phyloP scores from a whole-genome alignment of 73 alveolate species.

The Tetrahymena malaccensis region DNA sequence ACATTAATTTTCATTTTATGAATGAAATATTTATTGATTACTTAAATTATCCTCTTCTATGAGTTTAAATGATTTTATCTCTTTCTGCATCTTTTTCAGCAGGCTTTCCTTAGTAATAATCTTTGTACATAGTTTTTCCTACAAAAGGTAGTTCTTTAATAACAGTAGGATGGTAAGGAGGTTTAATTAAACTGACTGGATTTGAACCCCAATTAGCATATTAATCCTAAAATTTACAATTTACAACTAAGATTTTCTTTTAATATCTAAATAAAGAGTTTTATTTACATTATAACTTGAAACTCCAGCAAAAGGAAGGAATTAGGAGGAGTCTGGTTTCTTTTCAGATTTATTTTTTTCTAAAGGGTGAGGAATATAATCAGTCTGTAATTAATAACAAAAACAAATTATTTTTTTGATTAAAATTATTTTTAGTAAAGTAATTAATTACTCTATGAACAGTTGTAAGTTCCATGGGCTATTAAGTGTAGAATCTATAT shows the following conservation, averaged over 20 bases:
- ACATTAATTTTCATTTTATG: background rate
- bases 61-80: background rate
- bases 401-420: background rate
- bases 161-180: background rate
- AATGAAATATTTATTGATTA: background rate
- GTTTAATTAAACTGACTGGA: background rate
- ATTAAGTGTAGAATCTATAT: background rate
- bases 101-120: background rate
- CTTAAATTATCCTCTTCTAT: background rate
- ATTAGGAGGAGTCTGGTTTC: background rate
- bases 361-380: background rate
- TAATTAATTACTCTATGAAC: background rate
- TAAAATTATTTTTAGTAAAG: background rate
- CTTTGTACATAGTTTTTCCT: background rate
- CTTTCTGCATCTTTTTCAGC: background rate
- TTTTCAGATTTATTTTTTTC: background rate
- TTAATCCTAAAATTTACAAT: background rate
- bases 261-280: background rate
- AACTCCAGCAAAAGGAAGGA: background rate
- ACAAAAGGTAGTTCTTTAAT: background rate
- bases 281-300: background rate
- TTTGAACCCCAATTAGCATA: background rate
- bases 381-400: background rate
- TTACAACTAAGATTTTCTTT: background rate
- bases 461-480: background rate